These are phyloP conservation scores for Orobanche coerulescens DNA, from an alignment of 257 asterid species.

Conservation along the genomic window DNA sequence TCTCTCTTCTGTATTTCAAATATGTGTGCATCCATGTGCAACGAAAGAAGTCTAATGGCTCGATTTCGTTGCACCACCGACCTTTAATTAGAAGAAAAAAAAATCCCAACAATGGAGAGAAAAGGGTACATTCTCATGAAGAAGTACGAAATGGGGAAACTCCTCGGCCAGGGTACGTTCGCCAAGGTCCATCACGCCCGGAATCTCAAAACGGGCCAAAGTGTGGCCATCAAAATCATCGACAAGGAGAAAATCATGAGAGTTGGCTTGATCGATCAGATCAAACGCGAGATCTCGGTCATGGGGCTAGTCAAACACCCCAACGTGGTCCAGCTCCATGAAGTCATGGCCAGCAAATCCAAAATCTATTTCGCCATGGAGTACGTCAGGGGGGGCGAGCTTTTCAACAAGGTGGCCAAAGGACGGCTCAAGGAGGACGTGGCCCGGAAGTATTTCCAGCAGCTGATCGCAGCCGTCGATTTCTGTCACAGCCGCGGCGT, in stretches of 20 bases:
- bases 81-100: neutral
- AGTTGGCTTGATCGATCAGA: slow-evolving; percentile 67
- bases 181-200: slow-evolving; percentile 82
- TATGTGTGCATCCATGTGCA: neutral
- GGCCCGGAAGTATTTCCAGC: slow-evolving; percentile 71
- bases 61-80: neutral
- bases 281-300: slow-evolving; percentile 73
- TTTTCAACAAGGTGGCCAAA: slow-evolving; percentile 71
- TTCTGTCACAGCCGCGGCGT: slow-evolving; percentile 88
- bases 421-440: slow-evolving; percentile 80
- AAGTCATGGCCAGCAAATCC: slow-evolving; percentile 79
- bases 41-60: neutral
- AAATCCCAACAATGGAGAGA: slow-evolving; percentile 33
- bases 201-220: slow-evolving; percentile 42
- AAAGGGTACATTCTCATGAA: slow-evolving; percentile 59
- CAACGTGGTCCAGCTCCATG: slow-evolving; percentile 68
- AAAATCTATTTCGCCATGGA: slow-evolving; percentile 83
- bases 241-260: slow-evolving; percentile 61
- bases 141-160: slow-evolving; percentile 65
- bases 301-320: slow-evolving; percentile 78
- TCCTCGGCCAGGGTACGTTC: slow-evolving; percentile 82
- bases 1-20: neutral
- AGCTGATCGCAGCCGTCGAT: slow-evolving; percentile 72
- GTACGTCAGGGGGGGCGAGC: slow-evolving; percentile 75
- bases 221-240: slow-evolving; percentile 68